Conservation (phyloP, 1,284 basidiomycete genomes). For the Cryptococcus sp. region DNA sequence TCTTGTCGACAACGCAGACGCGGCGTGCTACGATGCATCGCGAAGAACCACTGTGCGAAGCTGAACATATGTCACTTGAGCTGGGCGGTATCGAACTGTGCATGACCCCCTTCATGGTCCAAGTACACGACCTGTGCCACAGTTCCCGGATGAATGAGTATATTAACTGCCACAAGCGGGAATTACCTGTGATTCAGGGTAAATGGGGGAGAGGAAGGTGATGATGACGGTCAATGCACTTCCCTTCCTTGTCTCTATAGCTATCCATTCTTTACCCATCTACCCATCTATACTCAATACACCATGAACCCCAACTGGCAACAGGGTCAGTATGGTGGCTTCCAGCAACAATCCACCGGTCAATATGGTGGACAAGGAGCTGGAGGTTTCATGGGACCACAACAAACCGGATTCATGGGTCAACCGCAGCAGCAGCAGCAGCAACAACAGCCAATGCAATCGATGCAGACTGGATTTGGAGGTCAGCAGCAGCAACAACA, state of each 20-base stretch:
- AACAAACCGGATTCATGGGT: slow-evolving; percentile 51
- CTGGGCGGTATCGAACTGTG: too few relatives aligned
- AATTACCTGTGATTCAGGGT: too few relatives aligned
- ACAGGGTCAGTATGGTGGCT: slow-evolving; percentile 4
- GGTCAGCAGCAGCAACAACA: not conserved
- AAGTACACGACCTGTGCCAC: too few relatives aligned
- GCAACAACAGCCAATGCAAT: slow-evolving; percentile 8
- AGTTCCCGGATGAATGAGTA: too few relatives aligned
- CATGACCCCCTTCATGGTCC: too few relatives aligned
- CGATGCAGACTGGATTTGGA: slow-evolving; percentile 12
- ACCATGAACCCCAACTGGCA: slow-evolving; percentile 28
- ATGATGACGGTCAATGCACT: too few relatives aligned
- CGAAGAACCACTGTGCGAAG: too few relatives aligned
- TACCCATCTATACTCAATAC: not conserved
- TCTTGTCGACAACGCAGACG: too few relatives aligned
- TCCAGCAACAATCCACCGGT: slow-evolving; percentile 2
- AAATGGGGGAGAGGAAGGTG: too few relatives aligned
- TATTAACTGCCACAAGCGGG: too few relatives aligned
- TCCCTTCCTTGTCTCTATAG: not conserved
- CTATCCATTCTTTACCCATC: not conserved
- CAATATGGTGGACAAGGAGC: not conserved
- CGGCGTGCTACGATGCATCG: too few relatives aligned
- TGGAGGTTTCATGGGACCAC: slow-evolving; percentile 48
- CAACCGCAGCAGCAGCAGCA: slow-evolving; percentile 22
- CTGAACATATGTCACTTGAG: too few relatives aligned